phyloP scores from a whole-genome alignment of 1,139 yeast species.

The Hanseniaspora sp. region DNA sequence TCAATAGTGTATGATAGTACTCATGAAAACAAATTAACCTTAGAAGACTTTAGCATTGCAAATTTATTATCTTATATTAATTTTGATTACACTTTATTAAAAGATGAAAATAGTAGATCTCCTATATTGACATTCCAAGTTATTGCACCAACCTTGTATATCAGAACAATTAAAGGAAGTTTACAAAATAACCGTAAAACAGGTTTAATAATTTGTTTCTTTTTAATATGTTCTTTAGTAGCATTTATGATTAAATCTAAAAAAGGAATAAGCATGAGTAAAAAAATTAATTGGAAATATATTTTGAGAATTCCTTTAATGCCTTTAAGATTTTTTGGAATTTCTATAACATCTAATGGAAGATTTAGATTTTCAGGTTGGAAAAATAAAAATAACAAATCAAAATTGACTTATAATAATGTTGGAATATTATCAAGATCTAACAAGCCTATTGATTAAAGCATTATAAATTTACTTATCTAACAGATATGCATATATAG shows the following conservation, averaged over 20 bases:
- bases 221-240: neutral
- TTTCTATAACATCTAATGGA: neutral
- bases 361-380: neutral
- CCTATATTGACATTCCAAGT: neutral
- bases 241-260: neutral
- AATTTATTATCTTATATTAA: conserved; percentile 1
- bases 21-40: neutral
- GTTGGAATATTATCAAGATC: conserved; percentile 2
- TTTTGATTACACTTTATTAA: neutral
- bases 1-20: neutral
- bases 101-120: neutral
- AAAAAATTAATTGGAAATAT: too few species aligned
- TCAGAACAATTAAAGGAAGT: neutral
- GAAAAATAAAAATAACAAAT: neutral
- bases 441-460: neutral
- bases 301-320: too few species aligned
- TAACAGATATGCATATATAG: too few species aligned
- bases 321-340: neutral
- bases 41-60: neutral
- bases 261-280: neutral
- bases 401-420: conserved; percentile 7
- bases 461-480: too few species aligned
- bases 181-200: neutral
- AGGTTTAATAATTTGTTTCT: neutral
- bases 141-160: conserved; percentile 2